A percentile compares a stretch with the other conserved stretches of the same genome.
These are phyloP conservation scores for Wickerhamiella sorbophila DNA, from an alignment of 805 yeast genomes.

Conservation along the genomic window DNA sequence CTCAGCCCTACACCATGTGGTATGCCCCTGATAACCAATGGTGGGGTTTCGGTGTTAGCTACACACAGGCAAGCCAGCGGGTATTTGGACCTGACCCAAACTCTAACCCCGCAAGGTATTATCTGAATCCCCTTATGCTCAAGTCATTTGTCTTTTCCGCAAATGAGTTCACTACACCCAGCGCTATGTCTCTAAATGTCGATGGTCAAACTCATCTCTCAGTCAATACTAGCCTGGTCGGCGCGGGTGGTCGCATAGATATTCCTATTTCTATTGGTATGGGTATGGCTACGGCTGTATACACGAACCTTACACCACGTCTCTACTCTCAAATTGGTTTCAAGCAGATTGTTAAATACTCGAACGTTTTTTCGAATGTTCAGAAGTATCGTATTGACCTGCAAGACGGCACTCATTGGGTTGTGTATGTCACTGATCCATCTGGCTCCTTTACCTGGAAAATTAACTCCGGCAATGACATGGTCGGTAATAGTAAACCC, in stretches of 20 bases:
- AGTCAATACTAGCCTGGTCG: slow-evolving; percentile 28
- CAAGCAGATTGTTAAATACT: slow-evolving; percentile 26
- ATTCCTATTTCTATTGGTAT: slow-evolving; percentile 65
- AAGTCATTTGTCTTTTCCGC: slow-evolving; percentile 44
- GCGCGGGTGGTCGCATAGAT: slow-evolving; percentile 26
- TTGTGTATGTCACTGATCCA: slow-evolving; percentile 32
- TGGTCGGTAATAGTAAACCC: slow-evolving; percentile 26
- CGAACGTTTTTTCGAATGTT: slow-evolving; percentile 15
- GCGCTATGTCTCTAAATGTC: slow-evolving; percentile 29
- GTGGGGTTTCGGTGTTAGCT: slow-evolving; percentile 50
- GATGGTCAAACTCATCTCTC: slow-evolving; percentile 38
- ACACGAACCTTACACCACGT: slow-evolving; percentile 33
- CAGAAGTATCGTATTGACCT: slow-evolving; percentile 30
- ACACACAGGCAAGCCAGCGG: slow-evolving; percentile 33
- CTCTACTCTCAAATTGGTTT: slow-evolving; percentile 37
- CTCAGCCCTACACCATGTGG: slow-evolving; percentile 55
- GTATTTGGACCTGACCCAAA: slow-evolving; percentile 33
- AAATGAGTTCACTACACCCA: slow-evolving; percentile 29
- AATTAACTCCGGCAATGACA: slow-evolving; percentile 24
- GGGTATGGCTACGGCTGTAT: slow-evolving; percentile 63
- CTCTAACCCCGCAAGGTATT: slow-evolving; percentile 31
- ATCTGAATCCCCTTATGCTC: slow-evolving; percentile 38
- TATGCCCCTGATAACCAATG: slow-evolving; percentile 32
- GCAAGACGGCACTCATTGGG: slow-evolving; percentile 35
- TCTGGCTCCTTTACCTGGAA: slow-evolving; percentile 23